These are phyloP conservation scores for Schoenoplectus triqueter DNA, from an alignment of 202 grass and related monocot genomes.

Conservation along the genomic window DNA sequence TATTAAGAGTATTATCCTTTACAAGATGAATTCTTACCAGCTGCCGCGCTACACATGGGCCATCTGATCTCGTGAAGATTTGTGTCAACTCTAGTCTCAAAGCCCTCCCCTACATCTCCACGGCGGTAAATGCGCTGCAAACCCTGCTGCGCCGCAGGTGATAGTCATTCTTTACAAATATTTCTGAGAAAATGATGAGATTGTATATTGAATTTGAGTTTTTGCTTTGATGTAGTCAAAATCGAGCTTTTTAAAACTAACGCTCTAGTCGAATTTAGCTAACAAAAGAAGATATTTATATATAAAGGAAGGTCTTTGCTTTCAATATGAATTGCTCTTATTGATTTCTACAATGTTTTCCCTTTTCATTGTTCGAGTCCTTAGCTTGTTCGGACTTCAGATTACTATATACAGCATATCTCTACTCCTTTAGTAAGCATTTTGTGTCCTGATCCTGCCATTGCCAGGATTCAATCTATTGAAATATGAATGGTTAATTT, in stretches of 20 bases:
- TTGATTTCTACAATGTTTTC: background rate
- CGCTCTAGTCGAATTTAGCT: slow-evolving; percentile 7
- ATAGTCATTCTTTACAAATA: background rate
- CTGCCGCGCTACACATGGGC: too few relatives aligned
- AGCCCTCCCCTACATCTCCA: too few relatives aligned
- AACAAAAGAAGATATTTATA: background rate
- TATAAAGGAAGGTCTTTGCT: background rate
- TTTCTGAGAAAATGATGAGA: slow-evolving; percentile 37
- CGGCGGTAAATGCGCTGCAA: too few relatives aligned
- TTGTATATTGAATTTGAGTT: slow-evolving; percentile 32
- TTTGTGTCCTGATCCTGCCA: too few relatives aligned
- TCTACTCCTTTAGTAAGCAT: too few relatives aligned
- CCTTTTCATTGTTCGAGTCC: background rate
- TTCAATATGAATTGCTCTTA: background rate
- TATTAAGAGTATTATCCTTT: too few relatives aligned
- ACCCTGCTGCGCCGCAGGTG: too few relatives aligned
- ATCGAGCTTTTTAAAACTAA: slow-evolving; percentile 45
- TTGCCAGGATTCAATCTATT: too few relatives aligned
- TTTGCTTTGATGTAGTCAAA: slow-evolving; percentile 35
- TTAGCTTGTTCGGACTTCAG: background rate
- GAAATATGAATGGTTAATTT: too few relatives aligned
- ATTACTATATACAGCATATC: background rate
- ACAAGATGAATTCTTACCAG: too few relatives aligned
- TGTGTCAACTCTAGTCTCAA: too few relatives aligned
- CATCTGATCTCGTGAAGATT: too few relatives aligned